A percentile compares a stretch with the other conserved stretches of the same genome.
Conservation (phyloP, 768 basidiomycete species). For the Cantharellus anzutake region DNA sequence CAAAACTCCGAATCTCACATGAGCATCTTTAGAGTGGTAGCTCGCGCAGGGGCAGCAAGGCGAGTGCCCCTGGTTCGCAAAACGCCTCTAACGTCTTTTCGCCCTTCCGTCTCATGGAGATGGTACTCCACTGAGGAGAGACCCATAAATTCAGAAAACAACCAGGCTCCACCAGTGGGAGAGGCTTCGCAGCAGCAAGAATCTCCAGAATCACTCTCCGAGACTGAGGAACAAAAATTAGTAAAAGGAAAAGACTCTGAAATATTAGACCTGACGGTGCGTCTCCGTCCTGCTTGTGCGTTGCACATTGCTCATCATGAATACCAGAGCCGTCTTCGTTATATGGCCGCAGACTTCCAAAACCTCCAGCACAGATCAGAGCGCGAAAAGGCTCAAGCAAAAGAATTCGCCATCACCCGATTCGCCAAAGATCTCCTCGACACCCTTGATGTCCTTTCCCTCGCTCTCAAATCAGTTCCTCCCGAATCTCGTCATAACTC, state of each 20-base stretch:
- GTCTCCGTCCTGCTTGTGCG: conserved; percentile 14
- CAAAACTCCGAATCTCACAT: too few species aligned
- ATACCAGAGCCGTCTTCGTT: conserved; percentile 64
- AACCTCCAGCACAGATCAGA: conserved; percentile 86
- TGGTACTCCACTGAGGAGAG: neutral
- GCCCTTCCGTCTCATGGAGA: neutral
- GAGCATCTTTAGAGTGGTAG: too few species aligned
- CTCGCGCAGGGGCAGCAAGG: too few species aligned
- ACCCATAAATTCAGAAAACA: neutral
- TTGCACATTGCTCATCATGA: neutral
- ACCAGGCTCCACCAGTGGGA: neutral
- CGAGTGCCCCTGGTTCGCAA: too few species aligned
- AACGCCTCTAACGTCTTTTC: too few species aligned
- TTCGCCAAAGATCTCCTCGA: conserved; percentile 82
- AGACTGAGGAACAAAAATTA: neutral
- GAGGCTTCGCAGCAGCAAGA: neutral
- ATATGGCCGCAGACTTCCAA: conserved; percentile 86
- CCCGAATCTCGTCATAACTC: conserved; percentile 9
- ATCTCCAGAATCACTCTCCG: neutral
- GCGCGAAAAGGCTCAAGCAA: conserved; percentile 79
- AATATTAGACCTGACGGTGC: conserved; percentile 66
- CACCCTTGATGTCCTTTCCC: conserved; percentile 72
- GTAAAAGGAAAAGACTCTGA: conserved; percentile 39
- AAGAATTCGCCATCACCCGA: conserved; percentile 79
- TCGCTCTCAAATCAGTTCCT: conserved; percentile 57